Base-by-base conservation (phyloP, 495 filamentous ascomycete species). In the Podospora pseudocomata region DNA sequence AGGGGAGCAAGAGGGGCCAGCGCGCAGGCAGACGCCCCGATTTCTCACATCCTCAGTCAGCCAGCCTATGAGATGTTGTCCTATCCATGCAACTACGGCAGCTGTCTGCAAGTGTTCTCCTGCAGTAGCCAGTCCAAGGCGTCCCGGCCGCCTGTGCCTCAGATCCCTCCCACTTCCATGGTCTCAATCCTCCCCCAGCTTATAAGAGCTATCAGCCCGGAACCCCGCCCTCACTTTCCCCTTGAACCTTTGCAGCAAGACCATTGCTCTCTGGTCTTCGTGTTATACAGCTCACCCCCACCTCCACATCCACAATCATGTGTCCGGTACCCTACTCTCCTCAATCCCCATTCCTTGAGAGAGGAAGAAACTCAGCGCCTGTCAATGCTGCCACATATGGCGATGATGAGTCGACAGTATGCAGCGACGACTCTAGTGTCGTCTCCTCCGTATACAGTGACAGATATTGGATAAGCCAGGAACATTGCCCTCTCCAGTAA, bases 331-430 rank as follows among this genome's bases (percentile, higher is more conserved):
- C 54, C 6, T 19, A 15, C 55, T 23, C n/a, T 9, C 20, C 20
- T 2, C 28, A 15, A 27, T 28, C 15, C 15, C 27, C 30, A 16
- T 3, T 49, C 15, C 39, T 16, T 49, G 39, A 11, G 39, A 49
- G 39, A 13, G 39, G 39, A 16, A 49, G 39, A 49, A 49, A 11
- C 39, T 49, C 39, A 49, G 39, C 13, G 9, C 39, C 39, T 11
- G 39, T 13, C 39, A 49, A 49, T 44, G 65, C 64, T 61, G 65
- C 2, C 32, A 23, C 56, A 56, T 9, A 61, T 60, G 58, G 66
- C 49, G 66, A 70, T 27, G 71, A 71, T 61, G 68, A 62, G 20
- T 63, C 32, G 30, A 65, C 66, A 19, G 13, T 66, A 30, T 70
- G 59, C 39, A 69, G 64, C 9, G 70, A 72, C 65, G 30, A 60